These are phyloP conservation scores for Mycena polygramma DNA, from an alignment of 768 basidiomycete genomes.

Conservation along the genomic window DNA sequence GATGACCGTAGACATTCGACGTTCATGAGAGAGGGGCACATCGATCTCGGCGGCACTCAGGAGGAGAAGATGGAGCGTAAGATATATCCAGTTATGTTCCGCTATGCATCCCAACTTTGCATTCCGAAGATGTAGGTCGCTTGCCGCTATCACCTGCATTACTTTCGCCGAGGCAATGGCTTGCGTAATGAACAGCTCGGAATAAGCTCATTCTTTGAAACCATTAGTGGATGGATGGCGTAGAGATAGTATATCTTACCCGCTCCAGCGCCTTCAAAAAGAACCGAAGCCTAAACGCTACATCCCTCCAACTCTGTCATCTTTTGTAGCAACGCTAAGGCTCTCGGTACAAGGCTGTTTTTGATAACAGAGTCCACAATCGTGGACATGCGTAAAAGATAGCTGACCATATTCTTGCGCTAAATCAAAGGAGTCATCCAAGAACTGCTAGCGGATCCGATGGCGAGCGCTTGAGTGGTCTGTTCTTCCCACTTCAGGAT, in stretches of 20 bases:
- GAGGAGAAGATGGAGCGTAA: constrained; percentile 92
- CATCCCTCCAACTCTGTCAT: constrained; percentile 94
- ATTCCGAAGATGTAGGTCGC: constrained; percentile 91
- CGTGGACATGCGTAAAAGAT: constrained; percentile 92
- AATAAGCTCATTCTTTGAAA: constrained; percentile 75
- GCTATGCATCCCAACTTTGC: constrained; percentile 93
- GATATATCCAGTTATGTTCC: constrained; percentile 94
- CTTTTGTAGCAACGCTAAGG: constrained; percentile 75
- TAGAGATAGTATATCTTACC: constrained; percentile 55
- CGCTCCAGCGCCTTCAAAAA: constrained; percentile 89
- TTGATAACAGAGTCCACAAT: constrained; percentile 66
- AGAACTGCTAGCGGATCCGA: constrained; percentile 38
- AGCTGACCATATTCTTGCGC: constrained; percentile 94
- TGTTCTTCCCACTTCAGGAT: constrained; percentile 95
- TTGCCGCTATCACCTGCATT: constrained; percentile 88
- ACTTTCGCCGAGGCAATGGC: constrained; percentile 90
- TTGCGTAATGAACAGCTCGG: constrained; percentile 72
- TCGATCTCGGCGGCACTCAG: constrained; percentile 67
- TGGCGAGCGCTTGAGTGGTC: constrained; percentile 52
- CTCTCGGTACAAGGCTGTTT: constrained; percentile 69
- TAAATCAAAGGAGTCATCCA: constrained; percentile 87
- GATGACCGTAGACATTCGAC: constrained; percentile 48
- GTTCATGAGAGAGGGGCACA: constrained; percentile 54
- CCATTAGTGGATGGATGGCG: constrained; percentile 24
- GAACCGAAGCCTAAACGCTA: constrained; percentile 91